A percentile compares a stretch with the other conserved stretches of the same genome.
Conservation (phyloP, 495 filamentous ascomycete species). For the Staphylotrichum longicolle region DNA sequence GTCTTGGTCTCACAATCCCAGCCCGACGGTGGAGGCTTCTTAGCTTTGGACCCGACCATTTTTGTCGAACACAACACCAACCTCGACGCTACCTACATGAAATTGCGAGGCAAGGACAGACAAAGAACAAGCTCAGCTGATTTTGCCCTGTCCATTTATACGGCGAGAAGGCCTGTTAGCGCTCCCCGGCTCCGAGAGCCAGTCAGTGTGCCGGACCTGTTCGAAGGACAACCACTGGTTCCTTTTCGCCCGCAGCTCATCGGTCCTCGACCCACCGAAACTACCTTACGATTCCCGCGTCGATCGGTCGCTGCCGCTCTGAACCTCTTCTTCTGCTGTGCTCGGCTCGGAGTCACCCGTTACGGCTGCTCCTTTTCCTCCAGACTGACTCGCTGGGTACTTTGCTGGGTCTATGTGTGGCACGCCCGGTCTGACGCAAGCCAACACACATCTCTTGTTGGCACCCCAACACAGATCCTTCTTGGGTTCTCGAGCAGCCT, state of each 20-base stretch:
- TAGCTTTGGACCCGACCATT: conserved; percentile 10
- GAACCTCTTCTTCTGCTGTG: conserved; percentile 34
- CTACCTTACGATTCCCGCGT: conserved; percentile 32
- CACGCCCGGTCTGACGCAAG: conserved; percentile 23
- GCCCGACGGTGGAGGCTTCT: too few species aligned
- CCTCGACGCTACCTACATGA: conserved; percentile 5
- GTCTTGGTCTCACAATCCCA: too few species aligned
- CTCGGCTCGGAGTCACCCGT: conserved; percentile 29
- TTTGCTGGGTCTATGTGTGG: conserved; percentile 16
- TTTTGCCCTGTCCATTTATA: conserved; percentile 32
- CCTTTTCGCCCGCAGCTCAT: conserved; percentile 36
- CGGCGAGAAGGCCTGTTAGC: conserved; percentile 26
- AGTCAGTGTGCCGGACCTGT: conserved; percentile 41
- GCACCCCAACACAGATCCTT: background rate
- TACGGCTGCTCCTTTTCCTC: conserved; percentile 18
- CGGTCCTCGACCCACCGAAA: conserved; percentile 39
- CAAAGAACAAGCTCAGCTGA: conserved; percentile 25
- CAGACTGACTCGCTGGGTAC: conserved; percentile 24
- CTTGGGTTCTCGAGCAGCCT: background rate
- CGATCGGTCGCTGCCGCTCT: conserved; percentile 34
- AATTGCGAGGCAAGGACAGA: conserved; percentile 22
- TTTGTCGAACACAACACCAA: conserved; percentile 15
- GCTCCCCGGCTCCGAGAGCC: conserved; percentile 33
- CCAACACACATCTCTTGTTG: conserved; percentile 21
- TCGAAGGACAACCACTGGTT: conserved; percentile 43